Base-by-base conservation (phyloP, 192 early-diverging fungal species). In the Coemansia sp. region DNA sequence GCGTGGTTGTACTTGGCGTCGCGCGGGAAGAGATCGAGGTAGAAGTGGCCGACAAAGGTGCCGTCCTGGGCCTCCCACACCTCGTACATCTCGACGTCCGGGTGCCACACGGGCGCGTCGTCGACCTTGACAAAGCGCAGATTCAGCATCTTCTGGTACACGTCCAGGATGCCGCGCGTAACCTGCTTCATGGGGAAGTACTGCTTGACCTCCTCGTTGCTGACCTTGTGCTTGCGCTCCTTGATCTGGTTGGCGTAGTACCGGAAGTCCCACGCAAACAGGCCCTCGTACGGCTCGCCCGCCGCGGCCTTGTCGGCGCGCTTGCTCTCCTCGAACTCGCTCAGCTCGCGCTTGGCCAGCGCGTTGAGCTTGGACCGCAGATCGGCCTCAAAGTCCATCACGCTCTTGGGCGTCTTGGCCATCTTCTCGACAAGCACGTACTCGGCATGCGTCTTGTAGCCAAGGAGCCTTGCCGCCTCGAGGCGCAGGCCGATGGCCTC, bases 351-450 rank as follows among this genome's bases (percentile, higher is more conserved):
- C 30, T 87, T 57, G 23, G 76, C 85, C 13, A 90, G 83, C 9
- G 67, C 71, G 20, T 76, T 65, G 25, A 95, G 83, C 14, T 82
- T 72, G n/a, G 52, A 34, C 28, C 76, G 75, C 62, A 95, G 77
- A 19, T 85, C 83, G 4, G 79, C 53, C 62, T 92, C 79, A 71
- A 95, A 92, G 60, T 82, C 74, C 23, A 83, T 48, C 14, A 91
- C 91, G 1, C 60, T 73, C 54, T 83, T 72, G 3, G 88, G 84
- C 4, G 69, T 73, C 69, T 93, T 91, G 52, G 93, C 91, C 93
- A 95, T 95, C 54, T 88, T 88, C 47, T 84, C 81, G 60, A 93
- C 89, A n/a, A 93, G 75, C 16, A 84, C 76, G 63, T 82, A 92
- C 25, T 81, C 82, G 13, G 89, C 88, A 64, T 95, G 91, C 22